Base-by-base conservation (phyloP, 2,329 filamentous ascomycete genomes). In the Fusarium sp. region DNA sequence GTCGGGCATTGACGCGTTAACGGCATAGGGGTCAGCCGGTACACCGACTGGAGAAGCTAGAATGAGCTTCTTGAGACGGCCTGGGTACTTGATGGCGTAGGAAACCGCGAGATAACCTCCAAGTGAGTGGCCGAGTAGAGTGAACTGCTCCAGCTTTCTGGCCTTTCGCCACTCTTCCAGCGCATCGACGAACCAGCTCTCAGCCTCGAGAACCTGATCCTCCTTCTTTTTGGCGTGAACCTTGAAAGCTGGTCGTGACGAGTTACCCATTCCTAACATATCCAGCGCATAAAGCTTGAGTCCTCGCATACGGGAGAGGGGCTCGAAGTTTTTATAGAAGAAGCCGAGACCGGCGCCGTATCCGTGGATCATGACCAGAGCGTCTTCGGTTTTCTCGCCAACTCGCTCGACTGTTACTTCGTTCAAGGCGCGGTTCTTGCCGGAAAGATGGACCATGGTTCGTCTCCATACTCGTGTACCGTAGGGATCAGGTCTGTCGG, bases 271-370 rank as follows among this genome's bases (percentile, higher is more conserved):
- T 61, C 95, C 95, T 17, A 98, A 85, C 86, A 98, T 89, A 76
- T 99, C 95, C n/a, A 99, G 84, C 1, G 95, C 94, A 77, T 96
- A 98, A 19, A 99, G 82, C 75, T 93, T 94, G 90, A 96, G 97
- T 28, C 94, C 94, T 28, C 87, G 84, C 2, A 89, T 82, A 19
- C 94, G 89, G 45, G 91, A 94, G 34, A 99, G 82, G 7, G 91
- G 89, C 79, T 99, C 96, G 64, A 97, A 97, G 78, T 99, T 99
- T 82, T 96, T 95, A 85, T 98, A 99, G 85, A 97, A 99, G 81
- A 99, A 98, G 22, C 95, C 96, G 1, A 99, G 86, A 1, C 96
- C 96, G 3, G 96, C 96, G 46, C 96, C 96, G 79, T 99, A 99
- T 65, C 96, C 96, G 77, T 99, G 96, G 6, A 99, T 84, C 89